Evolutionary conservation across 345 rosid genomes (phyloP), one percentile per base, ranked within the genome.

Genomic region (Lumnitzera littorea): DNA sequence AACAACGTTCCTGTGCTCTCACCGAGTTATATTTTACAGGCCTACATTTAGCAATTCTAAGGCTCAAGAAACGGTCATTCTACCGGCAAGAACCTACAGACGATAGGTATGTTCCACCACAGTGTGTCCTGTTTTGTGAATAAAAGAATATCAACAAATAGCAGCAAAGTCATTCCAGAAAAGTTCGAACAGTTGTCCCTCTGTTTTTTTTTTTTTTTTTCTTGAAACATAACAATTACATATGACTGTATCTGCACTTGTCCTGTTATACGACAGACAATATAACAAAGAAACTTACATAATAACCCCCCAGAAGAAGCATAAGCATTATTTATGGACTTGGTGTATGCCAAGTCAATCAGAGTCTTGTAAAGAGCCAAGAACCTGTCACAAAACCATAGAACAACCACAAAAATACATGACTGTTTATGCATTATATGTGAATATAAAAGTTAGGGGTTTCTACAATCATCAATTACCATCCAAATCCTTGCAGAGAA

Each of bases 301-400:
- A 84, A 80, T 53, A 89, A 66, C 47, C 78, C 74, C 57, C 96
- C 94, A 62, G 94, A 72, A 57, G 90, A 76, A n/a, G 80, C 75
- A 71, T 82, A 84, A 67, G 88, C 84, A 47, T 67, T 84, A 62
- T 27, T 46, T 67, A 84, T 29, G 13, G 87, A 75, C 50, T 70
- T 71, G 66, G 72, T 64, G 46, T 82, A 59, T 13, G 62, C 43
- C 24, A 78, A 20, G 67, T 67, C 64, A 46, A 27, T 62, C 50
- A 82, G 17, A 52, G 87, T 70, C 57, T 60, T 67, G 64, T 73
- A 70, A 57, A 92, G 63, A 55, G 90, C 74, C 58, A 74, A 50
- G 53, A 76, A 51, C 96, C 96, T 85, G 77, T 13, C 15, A 49
- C 12, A 60, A 4, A 41, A 55, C 25, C 24, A 1, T 31, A 11